Evolutionary conservation across 179 eudicot genomes (phyloP).

Genomic region (Beta macrorhiza): DNA sequence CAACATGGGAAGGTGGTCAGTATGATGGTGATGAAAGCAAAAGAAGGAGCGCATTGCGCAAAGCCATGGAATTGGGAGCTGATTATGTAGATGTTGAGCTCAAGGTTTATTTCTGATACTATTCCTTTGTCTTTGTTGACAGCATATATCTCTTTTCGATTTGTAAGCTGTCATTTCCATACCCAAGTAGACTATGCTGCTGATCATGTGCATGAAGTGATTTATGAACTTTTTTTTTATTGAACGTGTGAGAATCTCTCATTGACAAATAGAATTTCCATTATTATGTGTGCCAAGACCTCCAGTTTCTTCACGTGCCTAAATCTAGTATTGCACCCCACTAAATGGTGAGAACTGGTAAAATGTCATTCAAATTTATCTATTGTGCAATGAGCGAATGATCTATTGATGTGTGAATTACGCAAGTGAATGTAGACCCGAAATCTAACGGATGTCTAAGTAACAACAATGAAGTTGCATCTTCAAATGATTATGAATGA

Average conservation of each 20-base stretch:
- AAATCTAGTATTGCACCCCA: neutral
- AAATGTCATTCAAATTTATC: neutral
- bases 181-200: neutral
- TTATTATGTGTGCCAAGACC: too few species aligned
- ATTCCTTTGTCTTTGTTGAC: neutral
- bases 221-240: neutral
- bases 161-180: neutral
- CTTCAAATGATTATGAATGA: neutral
- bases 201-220: neutral
- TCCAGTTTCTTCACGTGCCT: too few species aligned
- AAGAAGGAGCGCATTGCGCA: neutral
- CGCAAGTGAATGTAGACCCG: neutral
- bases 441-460: neutral
- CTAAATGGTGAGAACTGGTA: neutral
- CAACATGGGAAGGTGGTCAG: slow-evolving; percentile 22
- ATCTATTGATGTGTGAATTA: neutral
- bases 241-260: neutral
- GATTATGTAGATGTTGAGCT: slow-evolving; percentile 13
- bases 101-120: neutral
- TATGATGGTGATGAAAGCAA: slow-evolving; percentile 16
- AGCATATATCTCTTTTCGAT: neutral
- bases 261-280: neutral
- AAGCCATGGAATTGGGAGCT: slow-evolving; percentile 15
- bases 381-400: neutral
- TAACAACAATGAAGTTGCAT: neutral